These are phyloP conservation scores for Schizothecium vesticola DNA, from an alignment of 495 filamentous ascomycete genomes.

Conservation along the genomic window DNA sequence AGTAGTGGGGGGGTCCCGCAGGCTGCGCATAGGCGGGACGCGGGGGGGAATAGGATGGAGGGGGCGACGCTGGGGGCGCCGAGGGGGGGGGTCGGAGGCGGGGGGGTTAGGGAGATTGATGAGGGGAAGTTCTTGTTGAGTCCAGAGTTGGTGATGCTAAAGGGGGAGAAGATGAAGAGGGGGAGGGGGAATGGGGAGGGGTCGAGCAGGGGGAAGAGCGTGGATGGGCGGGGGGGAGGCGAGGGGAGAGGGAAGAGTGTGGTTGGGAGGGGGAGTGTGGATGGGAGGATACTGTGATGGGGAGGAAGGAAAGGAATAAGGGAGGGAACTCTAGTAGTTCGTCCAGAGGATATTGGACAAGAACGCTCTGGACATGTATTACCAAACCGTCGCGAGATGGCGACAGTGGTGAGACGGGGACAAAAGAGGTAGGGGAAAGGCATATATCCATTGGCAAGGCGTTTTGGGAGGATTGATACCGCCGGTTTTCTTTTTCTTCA, in stretches of 20 bases:
- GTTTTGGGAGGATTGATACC: not conserved
- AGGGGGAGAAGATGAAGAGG: slow-evolving; percentile 20
- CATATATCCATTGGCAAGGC: slow-evolving; percentile 7
- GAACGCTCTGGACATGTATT: not conserved
- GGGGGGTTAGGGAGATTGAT: slow-evolving; percentile 20
- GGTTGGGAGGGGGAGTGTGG: not conserved
- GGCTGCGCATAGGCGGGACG: slow-evolving; percentile 2
- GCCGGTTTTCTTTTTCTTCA: not conserved
- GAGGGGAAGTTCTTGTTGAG: slow-evolving; percentile 32
- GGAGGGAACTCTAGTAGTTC: not conserved
- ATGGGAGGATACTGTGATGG: not conserved
- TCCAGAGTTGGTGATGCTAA: slow-evolving; percentile 19
- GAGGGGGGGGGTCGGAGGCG: not conserved
- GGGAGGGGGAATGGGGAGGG: not conserved
- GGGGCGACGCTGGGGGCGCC: not conserved
- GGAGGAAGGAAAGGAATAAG: not conserved
- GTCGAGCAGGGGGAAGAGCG: slow-evolving; percentile 10
- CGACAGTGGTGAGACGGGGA: not conserved
- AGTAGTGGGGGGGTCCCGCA: too few relatives aligned
- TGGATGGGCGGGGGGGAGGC: not conserved
- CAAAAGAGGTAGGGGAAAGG: not conserved
- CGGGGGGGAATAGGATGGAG: slow-evolving; percentile 16
- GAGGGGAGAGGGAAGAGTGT: slow-evolving; percentile 13
- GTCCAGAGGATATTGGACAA: not conserved
- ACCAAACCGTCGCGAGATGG: not conserved